Base-by-base conservation (phyloP, 2,329 filamentous ascomycete genomes). In the Colletotrichum gigasporum region DNA sequence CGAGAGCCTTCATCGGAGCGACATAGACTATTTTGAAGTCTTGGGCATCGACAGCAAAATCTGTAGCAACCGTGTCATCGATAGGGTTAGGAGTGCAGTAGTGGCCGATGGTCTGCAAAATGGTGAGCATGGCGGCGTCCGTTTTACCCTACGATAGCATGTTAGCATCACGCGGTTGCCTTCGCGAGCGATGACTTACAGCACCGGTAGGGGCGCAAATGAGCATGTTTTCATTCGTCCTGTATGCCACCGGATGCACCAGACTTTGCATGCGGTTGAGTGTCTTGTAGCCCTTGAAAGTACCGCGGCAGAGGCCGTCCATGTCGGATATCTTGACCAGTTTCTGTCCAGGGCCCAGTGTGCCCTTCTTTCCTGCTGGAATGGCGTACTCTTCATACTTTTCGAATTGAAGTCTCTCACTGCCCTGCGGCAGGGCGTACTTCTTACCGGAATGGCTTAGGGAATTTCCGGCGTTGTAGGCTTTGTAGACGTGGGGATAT, bases 11-110 rank as follows among this genome's bases (percentile, higher is more conserved):
- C 96, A 99, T 99, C 0, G 96, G 96, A 1, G 96, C 96, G 39
- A 99, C 96, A 71, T 99, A 99, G 60, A 99, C 94, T 71, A 99
- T 95, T 79, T 99, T 98, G 85, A 98, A 97, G 71, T 97, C 93
- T 54, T 97, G 91, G 0, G 88, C 81, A 62, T 91, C 85, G n/a
- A 97, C 92, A 1, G 86, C 87, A 73, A 97, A 97, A 37, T 97
- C 91, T 0, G 85, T 89, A 1, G 91, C 89, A 56, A 88, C 81
- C 0, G 87, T 87, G 39, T 93, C 83, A 61, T 97, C 92, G 9
- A 91, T 83, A 0, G 94, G 95, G 69, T 89, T 94, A 0, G 96
- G 95, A 1, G 85, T 83, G 22, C 92, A 87, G 72, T 98, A 95
- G 75, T 97, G 94, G 2, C 92, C 89, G 61, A 99, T 90, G 0